These are phyloP conservation scores for Pulveroboletus sp. DNA, from an alignment of 768 basidiomycete genomes.

Conservation along the genomic window DNA sequence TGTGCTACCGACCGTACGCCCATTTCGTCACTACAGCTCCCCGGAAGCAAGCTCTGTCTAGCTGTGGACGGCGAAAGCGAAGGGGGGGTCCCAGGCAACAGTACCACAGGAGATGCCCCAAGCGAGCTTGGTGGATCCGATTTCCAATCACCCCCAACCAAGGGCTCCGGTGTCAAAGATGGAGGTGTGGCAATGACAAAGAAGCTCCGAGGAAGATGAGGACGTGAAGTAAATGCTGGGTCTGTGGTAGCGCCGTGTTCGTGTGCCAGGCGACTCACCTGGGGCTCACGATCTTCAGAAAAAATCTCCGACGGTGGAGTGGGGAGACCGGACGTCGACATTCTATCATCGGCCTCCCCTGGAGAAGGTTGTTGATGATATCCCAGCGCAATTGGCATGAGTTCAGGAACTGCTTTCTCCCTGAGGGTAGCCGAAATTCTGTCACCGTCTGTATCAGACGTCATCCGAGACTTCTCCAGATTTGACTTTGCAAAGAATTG, in stretches of 20 bases:
- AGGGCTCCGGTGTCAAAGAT: neutral
- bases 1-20: neutral
- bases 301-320: constrained; percentile 3
- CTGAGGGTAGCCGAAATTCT: neutral
- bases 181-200: constrained; percentile 6
- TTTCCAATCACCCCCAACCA: neutral
- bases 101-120: neutral
- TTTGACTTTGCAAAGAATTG: neutral
- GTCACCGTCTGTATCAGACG: neutral
- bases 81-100: constrained; percentile 4
- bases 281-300: neutral
- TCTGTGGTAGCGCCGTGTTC: neutral
- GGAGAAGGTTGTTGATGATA: neutral
- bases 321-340: neutral
- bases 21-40: neutral
- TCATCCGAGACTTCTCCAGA: neutral
- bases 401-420: neutral
- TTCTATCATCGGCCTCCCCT: neutral
- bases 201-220: neutral
- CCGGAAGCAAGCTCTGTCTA: neutral
- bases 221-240: neutral
- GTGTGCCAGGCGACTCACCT: neutral
- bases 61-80: neutral
- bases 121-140: neutral
- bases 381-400: too few species aligned